These are phyloP conservation scores for Penicillium verrucosum DNA, from an alignment of 2,329 filamentous ascomycete species.

Conservation along the genomic window DNA sequence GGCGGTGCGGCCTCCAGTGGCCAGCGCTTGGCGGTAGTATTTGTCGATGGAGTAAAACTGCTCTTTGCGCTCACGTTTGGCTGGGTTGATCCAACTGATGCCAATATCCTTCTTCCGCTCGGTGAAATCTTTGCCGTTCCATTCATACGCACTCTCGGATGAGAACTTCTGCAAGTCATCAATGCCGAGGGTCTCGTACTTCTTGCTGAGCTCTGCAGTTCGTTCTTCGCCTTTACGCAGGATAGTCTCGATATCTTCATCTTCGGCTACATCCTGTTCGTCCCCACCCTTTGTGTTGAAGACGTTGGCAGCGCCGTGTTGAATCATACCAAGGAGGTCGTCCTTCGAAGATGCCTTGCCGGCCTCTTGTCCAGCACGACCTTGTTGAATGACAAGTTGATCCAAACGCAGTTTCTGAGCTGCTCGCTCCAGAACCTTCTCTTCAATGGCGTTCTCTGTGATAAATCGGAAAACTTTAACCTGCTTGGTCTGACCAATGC, in stretches of 20 bases:
- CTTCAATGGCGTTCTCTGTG: conserved; percentile 96
- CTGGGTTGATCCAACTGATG: conserved; percentile 94
- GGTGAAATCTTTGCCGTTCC: conserved; percentile 96
- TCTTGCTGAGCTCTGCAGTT: conserved; percentile 84
- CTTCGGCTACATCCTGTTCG: conserved; percentile 65
- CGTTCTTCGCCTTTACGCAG: conserved; percentile 81
- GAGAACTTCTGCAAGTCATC: conserved; percentile 98
- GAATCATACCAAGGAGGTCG: conserved; percentile 95
- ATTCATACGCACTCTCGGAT: conserved; percentile 95
- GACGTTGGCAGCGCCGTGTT: conserved; percentile 94
- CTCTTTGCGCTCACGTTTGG: conserved; percentile 97
- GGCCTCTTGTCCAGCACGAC: conserved; percentile 81
- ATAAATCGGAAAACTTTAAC: conserved; percentile 96
- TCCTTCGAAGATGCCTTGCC: conserved; percentile 95
- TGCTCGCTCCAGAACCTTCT: conserved; percentile 94
- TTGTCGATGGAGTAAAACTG: conserved; percentile 98
- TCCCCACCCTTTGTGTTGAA: conserved; percentile 72
- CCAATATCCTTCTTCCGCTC: conserved; percentile 89
- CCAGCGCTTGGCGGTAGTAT: conserved; percentile 90
- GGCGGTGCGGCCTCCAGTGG: conserved; percentile 71
- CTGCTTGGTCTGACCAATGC: conserved; percentile 98
- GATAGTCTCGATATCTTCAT: conserved; percentile 80
- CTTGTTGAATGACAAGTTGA: conserved; percentile 96
- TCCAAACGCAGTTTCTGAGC: conserved; percentile 95
- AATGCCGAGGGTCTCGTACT: conserved; percentile 94